These are phyloP conservation scores for Kernera saxatilis DNA, from an alignment of 345 rosid species.

Conservation along the genomic window DNA sequence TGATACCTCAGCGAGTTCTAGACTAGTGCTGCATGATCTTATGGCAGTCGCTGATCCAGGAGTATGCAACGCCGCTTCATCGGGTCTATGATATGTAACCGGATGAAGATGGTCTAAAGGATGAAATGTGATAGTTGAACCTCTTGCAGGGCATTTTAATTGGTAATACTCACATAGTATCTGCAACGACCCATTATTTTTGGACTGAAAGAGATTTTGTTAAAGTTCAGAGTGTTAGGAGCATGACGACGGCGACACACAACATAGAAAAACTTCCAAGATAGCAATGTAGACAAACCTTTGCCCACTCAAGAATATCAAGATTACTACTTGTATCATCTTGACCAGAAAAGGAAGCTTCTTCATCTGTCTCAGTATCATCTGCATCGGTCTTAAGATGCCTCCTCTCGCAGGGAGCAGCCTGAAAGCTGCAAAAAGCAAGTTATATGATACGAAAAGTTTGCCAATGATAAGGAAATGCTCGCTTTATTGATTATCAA, in stretches of 20 bases:
- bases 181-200: conserved; percentile 73
- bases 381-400: conserved; percentile 56
- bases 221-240: background rate
- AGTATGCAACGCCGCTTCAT: conserved; percentile 48
- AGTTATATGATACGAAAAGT: background rate
- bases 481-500: too few relatives aligned
- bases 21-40: conserved; percentile 62
- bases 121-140: conserved; percentile 68
- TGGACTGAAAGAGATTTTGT: conserved; percentile 47
- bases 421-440: conserved; percentile 57
- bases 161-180: conserved; percentile 71
- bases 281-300: conserved; percentile 47
- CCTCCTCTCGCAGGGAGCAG: conserved; percentile 67
- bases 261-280: background rate
- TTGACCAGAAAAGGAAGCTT: conserved; percentile 82
- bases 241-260: background rate
- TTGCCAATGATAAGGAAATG: too few relatives aligned
- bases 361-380: conserved; percentile 76
- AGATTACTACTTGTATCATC: conserved; percentile 58
- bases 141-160: conserved; percentile 60
- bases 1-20: conserved; percentile 77
- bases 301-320: conserved; percentile 90
- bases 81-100: conserved; percentile 67
- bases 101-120: conserved; percentile 92
- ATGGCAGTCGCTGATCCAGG: conserved; percentile 63